phyloP scores from a whole-genome alignment of 768 basidiomycete species.

The Melanogaster broomeanus region DNA sequence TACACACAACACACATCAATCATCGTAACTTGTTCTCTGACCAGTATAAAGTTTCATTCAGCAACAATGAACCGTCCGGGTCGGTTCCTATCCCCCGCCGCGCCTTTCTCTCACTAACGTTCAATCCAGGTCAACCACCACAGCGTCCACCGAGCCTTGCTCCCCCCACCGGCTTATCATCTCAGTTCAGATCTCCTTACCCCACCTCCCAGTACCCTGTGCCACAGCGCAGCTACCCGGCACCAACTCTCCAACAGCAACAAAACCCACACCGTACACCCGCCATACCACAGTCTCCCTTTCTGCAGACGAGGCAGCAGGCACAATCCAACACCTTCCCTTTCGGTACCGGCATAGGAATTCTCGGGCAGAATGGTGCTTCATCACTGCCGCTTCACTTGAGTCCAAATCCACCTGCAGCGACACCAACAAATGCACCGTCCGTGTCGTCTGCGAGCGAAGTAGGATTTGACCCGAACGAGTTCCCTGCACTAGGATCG shows the following conservation, averaged over 20 bases:
- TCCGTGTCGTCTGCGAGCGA: slow-evolving; percentile 70
- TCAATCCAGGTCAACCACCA: slow-evolving; percentile 70
- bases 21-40: background rate
- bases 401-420: slow-evolving; percentile 45
- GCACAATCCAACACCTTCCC: slow-evolving; percentile 52
- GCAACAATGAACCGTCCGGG: slow-evolving; percentile 62
- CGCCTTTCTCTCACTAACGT: slow-evolving; percentile 21
- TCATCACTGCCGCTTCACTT: slow-evolving; percentile 59
- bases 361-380: slow-evolving; percentile 57
- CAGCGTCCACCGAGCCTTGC: slow-evolving; percentile 78
- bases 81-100: slow-evolving; percentile 26
- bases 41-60: background rate
- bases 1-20: background rate
- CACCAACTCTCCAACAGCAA: slow-evolving; percentile 52
- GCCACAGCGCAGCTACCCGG: slow-evolving; percentile 29
- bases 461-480: slow-evolving; percentile 81
- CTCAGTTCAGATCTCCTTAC: slow-evolving; percentile 60
- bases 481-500: slow-evolving; percentile 83
- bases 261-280: slow-evolving; percentile 62
- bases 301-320: slow-evolving; percentile 63
- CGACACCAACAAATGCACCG: slow-evolving; percentile 47
- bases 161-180: slow-evolving; percentile 60
- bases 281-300: slow-evolving; percentile 58
- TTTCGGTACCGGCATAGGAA: slow-evolving; percentile 48
- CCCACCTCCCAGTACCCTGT: slow-evolving; percentile 39